Base-by-base conservation (phyloP, 2,329 filamentous ascomycete genomes). In the Fusarium subtropicale region DNA sequence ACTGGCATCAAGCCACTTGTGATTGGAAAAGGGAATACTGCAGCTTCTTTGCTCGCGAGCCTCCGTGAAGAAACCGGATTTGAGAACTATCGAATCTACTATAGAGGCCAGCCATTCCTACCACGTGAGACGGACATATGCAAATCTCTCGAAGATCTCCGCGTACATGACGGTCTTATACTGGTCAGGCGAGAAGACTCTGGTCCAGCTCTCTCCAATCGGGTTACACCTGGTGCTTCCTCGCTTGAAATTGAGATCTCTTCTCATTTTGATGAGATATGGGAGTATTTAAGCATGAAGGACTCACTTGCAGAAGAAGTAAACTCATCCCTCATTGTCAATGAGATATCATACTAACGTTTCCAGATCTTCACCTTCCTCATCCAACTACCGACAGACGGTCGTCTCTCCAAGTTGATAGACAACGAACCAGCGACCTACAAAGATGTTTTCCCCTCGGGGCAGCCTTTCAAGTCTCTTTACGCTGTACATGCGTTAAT, bases 261-360 rank as follows among this genome's bases (percentile, higher is more conserved):
- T 71, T 86, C 89, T 60, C 92, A 97, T 77, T 97, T 97, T 74
- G 87, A 92, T 56, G 90, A 95, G 64, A 81, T 99, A 26, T 97
- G 96, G 85, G 87, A 88, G 44, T 91, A 95, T 74, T 84, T 98
- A 56, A 88, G 89, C 68, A 87, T 94, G 80, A 87, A 92, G 45
- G 90, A 94, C 61, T 84, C 82, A 51, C 81, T 93, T 42, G 89
- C 92, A 9, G 83, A 86, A 74, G 89, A 92, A 82, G 90, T 91
- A 82, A 71, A 79, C 20, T 61, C 15, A 22, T 8, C 15, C 7
- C 24, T 5, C 7, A 45, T 31, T 13, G 16, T 10, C 36, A 28
- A 28, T 13, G 15, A 51, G 28, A 13, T 26, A 16, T 18, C 24
- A 13, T 57, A 56, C 76, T 76, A 39, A 76, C 55, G 10, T 22